phyloP scores from a whole-genome alignment of 2,329 filamentous ascomycete species.

The Dothistroma pini region DNA sequence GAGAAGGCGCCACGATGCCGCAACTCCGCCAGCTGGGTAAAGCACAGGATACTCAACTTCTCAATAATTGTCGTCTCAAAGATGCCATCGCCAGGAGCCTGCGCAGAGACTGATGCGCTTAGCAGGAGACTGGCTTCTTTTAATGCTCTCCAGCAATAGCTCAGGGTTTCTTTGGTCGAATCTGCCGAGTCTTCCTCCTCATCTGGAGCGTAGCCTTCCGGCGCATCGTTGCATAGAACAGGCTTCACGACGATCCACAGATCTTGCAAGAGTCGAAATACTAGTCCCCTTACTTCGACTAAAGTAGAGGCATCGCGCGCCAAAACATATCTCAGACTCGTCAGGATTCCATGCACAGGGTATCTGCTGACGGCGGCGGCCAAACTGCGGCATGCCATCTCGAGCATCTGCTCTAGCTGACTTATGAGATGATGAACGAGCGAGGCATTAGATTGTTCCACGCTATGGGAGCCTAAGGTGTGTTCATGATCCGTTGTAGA shows the following conservation, averaged over 20 bases:
- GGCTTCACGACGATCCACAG: conserved; percentile 74
- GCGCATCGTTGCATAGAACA: conserved; percentile 88
- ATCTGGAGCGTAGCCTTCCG: conserved; percentile 79
- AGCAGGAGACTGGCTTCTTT: conserved; percentile 77
- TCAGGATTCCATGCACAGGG: conserved; percentile 43
- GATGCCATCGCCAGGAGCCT: not conserved
- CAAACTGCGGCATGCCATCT: conserved; percentile 61
- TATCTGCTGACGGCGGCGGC: conserved; percentile 53
- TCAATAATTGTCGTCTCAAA: conserved; percentile 2
- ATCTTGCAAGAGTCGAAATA: conserved; percentile 48
- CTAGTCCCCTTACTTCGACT: conserved; percentile 5
- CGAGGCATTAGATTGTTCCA: conserved; percentile 5
- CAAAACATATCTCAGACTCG: conserved; percentile 32
- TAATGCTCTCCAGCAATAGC: conserved; percentile 92
- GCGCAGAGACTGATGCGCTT: conserved; percentile 12
- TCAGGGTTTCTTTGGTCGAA: conserved; percentile 83
- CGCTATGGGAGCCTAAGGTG: not conserved
- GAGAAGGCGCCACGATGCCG: conserved; percentile 91
- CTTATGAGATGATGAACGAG: conserved; percentile 58
- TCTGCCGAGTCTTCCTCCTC: conserved; percentile 70
- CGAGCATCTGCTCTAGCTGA: conserved; percentile 62
- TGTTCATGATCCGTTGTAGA: not conserved
- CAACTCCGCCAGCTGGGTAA: conserved; percentile 75
- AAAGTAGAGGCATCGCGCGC: not conserved
- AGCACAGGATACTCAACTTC: conserved; percentile 57